A percentile compares a stretch with the other conserved stretches of the same genome.
phyloP scores from a whole-genome alignment of 1,284 basidiomycete species.

The Macrocybe sp. region DNA sequence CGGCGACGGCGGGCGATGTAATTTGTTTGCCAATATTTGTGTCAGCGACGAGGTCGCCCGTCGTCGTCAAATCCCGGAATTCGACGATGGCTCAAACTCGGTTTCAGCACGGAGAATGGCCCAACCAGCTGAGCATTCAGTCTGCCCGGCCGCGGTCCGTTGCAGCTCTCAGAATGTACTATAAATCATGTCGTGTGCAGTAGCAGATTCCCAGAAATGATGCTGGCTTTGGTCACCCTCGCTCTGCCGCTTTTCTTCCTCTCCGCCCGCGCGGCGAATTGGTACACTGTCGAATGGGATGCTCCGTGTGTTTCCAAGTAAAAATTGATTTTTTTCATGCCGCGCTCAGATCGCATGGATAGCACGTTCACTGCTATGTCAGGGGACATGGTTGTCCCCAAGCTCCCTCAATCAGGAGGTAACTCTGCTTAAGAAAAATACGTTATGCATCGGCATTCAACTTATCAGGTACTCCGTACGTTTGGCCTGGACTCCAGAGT shows the following conservation, averaged over 20 bases:
- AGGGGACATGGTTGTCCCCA: slow-evolving; percentile 23
- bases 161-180: slow-evolving; percentile 4
- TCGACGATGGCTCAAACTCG: slow-evolving; percentile 11
- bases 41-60: slow-evolving; percentile 5
- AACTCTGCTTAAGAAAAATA: not conserved
- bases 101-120: not conserved
- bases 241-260: slow-evolving; percentile 6
- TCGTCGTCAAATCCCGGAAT: slow-evolving; percentile 13
- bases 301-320: slow-evolving; percentile 12
- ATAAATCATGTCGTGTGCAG: not conserved
- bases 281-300: slow-evolving; percentile 29
- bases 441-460: not conserved
- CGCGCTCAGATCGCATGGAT: not conserved
- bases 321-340: not conserved
- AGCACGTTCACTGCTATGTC: slow-evolving; percentile 25
- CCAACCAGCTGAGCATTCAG: not conserved
- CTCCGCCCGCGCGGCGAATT: slow-evolving; percentile 16
- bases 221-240: slow-evolving; percentile 7
- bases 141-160: slow-evolving; percentile 4
- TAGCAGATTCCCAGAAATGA: not conserved
- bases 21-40: slow-evolving; percentile 27
- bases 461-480: slow-evolving; percentile 20
- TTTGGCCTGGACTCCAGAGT: slow-evolving; percentile 28
- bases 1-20: slow-evolving; percentile 15
- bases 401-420: slow-evolving; percentile 18